Percentiles rank a stretch among this genome's conserved stretches.
Conservation (phyloP, 352 stramenopile genomes). For the Globisporangium takayamanum region DNA sequence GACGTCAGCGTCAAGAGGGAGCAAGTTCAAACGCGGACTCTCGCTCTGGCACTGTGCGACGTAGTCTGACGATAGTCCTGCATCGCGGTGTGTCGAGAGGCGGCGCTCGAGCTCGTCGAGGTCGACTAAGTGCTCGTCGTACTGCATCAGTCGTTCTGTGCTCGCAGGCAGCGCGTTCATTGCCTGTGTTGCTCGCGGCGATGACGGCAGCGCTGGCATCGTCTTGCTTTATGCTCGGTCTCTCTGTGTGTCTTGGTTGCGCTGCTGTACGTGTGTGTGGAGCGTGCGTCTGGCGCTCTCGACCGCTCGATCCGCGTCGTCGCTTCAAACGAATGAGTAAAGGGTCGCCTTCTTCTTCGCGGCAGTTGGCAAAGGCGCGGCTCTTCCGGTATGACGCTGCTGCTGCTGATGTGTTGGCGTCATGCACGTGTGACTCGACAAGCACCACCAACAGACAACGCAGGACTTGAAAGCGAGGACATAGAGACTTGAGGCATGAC, state of each 20-base stretch:
- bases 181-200: neutral
- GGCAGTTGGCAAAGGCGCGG: too few relatives aligned
- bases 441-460: too few relatives aligned
- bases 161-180: neutral
- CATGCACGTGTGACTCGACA: too few relatives aligned
- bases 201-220: neutral
- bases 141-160: constrained; percentile 15
- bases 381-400: neutral
- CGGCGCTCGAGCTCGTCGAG: constrained; percentile 41
- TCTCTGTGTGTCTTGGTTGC: neutral
- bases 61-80: constrained; percentile 20
- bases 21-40: constrained; percentile 28
- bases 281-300: too few relatives aligned
- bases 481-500: neutral
- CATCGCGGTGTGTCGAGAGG: constrained; percentile 24
- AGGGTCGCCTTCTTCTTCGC: too few relatives aligned
- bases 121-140: constrained; percentile 41
- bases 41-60: constrained; percentile 25
- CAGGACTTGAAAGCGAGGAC: too few relatives aligned
- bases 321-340: too few relatives aligned
- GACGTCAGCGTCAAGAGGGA: constrained; percentile 35
- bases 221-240: neutral
- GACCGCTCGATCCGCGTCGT: too few relatives aligned
- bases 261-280: too few relatives aligned
- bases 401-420: neutral